phyloP scores from a whole-genome alignment of 352 stramenopile species.

The Blastocystis sp. region DNA sequence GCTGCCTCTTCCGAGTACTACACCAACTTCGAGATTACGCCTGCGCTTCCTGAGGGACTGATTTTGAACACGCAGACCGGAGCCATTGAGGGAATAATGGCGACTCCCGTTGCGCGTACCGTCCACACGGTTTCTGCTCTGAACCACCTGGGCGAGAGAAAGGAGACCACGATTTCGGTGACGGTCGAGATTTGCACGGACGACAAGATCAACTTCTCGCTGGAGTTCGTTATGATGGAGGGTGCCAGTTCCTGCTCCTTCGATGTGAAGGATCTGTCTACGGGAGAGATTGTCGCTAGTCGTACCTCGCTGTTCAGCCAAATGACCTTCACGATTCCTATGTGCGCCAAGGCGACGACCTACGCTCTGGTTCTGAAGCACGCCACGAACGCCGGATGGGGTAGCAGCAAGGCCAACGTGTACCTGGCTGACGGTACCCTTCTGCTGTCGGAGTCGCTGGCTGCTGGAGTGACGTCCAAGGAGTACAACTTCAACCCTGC shows the following conservation, averaged over 20 bases:
- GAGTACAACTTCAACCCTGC: slow-evolving; percentile 7
- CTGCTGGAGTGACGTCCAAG: neutral
- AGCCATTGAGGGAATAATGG: neutral
- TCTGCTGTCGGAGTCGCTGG: slow-evolving; percentile 25
- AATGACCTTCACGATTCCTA: neutral
- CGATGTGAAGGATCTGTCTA: neutral
- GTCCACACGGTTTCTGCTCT: slow-evolving; percentile 8
- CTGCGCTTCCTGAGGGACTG: neutral
- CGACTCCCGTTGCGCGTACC: neutral
- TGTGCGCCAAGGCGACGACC: neutral
- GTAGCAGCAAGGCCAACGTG: neutral
- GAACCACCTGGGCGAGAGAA: slow-evolving; percentile 29
- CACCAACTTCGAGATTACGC: neutral
- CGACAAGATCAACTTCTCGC: neutral
- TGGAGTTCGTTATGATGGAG: neutral
- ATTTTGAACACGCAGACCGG: neutral
- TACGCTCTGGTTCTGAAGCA: slow-evolving; percentile 3
- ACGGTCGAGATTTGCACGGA: neutral
- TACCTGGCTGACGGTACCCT: slow-evolving; percentile 6
- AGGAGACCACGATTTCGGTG: neutral
- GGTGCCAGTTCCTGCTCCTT: neutral
- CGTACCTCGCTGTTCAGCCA: neutral
- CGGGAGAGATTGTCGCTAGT: neutral
- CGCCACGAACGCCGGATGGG: neutral
- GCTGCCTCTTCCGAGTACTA: neutral